Evolutionary conservation across 352 stramenopile species (phyloP).

Genomic region (Pythium chondricola): DNA sequence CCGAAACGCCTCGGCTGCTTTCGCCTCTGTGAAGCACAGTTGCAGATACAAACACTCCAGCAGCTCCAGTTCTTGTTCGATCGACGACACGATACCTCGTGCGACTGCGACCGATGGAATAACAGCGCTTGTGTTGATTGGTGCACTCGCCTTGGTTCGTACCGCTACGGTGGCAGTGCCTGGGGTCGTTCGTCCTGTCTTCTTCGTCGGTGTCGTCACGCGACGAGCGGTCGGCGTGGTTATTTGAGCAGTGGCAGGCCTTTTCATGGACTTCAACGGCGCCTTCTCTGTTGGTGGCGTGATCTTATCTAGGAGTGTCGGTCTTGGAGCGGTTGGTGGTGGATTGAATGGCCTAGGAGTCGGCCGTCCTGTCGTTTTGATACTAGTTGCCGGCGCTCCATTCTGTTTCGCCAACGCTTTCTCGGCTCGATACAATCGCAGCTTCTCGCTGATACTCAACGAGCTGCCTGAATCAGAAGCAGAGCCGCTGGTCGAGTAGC

Average conservation of each 20-base stretch:
- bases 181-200: slow-evolving; percentile 1
- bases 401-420: no score
- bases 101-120: neutral
- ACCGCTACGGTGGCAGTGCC: neutral
- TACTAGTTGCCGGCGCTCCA: no score
- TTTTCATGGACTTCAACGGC: slow-evolving; percentile 1
- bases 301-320: slow-evolving; percentile 13
- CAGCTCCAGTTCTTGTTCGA: slow-evolving; percentile 38
- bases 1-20: slow-evolving; percentile 27
- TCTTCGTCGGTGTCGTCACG: neutral
- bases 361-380: no score
- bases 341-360: no score
- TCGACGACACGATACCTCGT: neutral
- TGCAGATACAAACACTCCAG: slow-evolving; percentile 47
- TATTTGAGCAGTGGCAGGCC: no score
- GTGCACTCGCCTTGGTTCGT: neutral
- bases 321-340: neutral
- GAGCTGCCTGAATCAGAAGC: neutral
- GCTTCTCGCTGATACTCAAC: slow-evolving; percentile 28
- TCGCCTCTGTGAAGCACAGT: slow-evolving; percentile 40
- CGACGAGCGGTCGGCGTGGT: slow-evolving; percentile 12
- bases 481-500: neutral
- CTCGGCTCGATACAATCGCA: slow-evolving; percentile 35
- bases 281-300: slow-evolving; percentile 15
- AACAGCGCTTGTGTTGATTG: neutral